Percentiles rank a stretch among this genome's conserved stretches.
These are phyloP conservation scores for Cordyceps cicadae DNA, from an alignment of 2,329 filamentous ascomycete species.

Conservation along the genomic window DNA sequence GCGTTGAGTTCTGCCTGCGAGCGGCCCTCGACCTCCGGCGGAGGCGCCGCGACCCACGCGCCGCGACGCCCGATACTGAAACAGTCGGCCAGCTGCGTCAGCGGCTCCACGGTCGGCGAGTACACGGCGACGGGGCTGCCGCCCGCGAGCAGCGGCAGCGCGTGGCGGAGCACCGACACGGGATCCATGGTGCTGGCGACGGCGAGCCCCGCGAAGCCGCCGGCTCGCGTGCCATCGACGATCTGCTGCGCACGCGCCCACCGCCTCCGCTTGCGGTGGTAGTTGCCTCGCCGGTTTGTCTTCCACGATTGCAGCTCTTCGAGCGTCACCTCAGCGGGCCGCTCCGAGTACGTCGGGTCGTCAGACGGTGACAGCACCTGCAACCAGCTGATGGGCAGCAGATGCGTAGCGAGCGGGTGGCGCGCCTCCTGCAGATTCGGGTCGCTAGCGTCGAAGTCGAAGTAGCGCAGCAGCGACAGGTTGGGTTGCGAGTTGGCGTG, in stretches of 20 bases:
- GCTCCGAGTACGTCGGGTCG: constrained; percentile 64
- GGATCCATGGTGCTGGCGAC: constrained; percentile 79
- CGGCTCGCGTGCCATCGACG: constrained; percentile 64
- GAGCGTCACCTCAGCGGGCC: constrained; percentile 51
- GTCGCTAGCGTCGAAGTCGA: constrained; percentile 67
- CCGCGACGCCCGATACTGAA: constrained; percentile 74
- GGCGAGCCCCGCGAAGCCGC: constrained; percentile 75
- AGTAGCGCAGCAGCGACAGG: constrained; percentile 79
- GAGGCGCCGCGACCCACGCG: constrained; percentile 57
- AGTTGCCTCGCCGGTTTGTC: constrained; percentile 70
- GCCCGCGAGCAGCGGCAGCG: constrained; percentile 72
- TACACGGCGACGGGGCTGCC: constrained; percentile 83
- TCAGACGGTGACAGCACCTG: constrained; percentile 72
- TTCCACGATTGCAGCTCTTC: constrained; percentile 64
- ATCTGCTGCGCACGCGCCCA: constrained; percentile 67
- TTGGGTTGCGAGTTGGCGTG: constrained; percentile 83
- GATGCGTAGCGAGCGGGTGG: constrained; percentile 74
- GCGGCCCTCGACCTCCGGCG: constrained; percentile 34
- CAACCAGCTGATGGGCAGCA: constrained; percentile 84
- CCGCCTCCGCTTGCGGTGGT: constrained; percentile 80
- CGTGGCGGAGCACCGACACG: constrained; percentile 62
- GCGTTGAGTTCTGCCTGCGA: constrained; percentile 41
- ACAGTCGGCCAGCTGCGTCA: constrained; percentile 69
- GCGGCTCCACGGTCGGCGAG: constrained; percentile 68
- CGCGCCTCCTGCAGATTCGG: constrained; percentile 48